Conservation (phyloP, 1,284 basidiomycete genomes). For the Ceratobasidium sp. region DNA sequence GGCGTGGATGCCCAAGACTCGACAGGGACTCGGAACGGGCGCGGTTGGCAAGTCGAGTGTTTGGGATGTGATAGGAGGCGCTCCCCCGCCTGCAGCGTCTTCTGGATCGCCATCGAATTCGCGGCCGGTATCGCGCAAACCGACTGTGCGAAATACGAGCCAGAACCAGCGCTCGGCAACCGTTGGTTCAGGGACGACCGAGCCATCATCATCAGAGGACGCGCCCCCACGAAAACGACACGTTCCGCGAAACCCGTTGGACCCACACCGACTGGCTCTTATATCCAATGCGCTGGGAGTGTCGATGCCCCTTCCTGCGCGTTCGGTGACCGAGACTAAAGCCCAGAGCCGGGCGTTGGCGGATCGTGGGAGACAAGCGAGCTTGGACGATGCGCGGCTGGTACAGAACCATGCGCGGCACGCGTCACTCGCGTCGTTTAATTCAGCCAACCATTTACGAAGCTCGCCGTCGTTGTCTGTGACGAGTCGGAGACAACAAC, state of each 20-base stretch:
- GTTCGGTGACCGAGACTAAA: slow-evolving; percentile 52
- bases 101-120: background rate
- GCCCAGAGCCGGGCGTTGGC: slow-evolving; percentile 53
- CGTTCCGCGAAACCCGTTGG: slow-evolving; percentile 73
- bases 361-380: slow-evolving; percentile 53
- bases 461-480: slow-evolving; percentile 68
- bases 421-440: slow-evolving; percentile 50
- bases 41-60: slow-evolving; percentile 38
- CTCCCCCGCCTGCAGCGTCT: background rate
- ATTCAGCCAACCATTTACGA: slow-evolving; percentile 59
- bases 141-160: background rate
- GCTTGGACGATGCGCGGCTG: slow-evolving; percentile 30
- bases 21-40: slow-evolving; percentile 17
- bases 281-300: slow-evolving; percentile 86
- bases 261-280: slow-evolving; percentile 81
- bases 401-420: slow-evolving; percentile 20
- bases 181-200: slow-evolving; percentile 4
- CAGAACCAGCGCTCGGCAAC: slow-evolving; percentile 27
- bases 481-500: slow-evolving; percentile 62
- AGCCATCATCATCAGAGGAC: background rate
- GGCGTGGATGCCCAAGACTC: slow-evolving; percentile 35
- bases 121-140: slow-evolving; percentile 8
- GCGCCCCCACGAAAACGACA: slow-evolving; percentile 23
- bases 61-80: slow-evolving; percentile 28
- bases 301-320: slow-evolving; percentile 73